Percentiles rank a stretch among this genome's conserved stretches.
Evolutionary conservation across 2,329 filamentous ascomycete species (phyloP).

Genomic region (Leptographium galeiforme): DNA sequence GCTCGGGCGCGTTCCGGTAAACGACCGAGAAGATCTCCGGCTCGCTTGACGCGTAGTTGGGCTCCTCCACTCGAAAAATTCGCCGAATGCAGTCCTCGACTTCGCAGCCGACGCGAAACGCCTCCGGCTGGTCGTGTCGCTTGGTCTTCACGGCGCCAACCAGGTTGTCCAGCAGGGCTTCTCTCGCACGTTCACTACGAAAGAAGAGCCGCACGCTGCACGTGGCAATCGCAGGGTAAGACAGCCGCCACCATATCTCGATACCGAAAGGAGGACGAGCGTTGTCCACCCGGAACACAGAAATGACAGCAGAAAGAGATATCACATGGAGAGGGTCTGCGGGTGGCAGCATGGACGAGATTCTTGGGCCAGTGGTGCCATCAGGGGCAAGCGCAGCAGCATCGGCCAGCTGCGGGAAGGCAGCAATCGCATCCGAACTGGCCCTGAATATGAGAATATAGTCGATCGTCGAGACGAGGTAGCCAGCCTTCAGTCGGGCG

Average conservation of each 20-base stretch:
- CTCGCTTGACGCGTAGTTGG: constrained; percentile 19
- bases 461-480: constrained; percentile 37
- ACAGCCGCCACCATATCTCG: constrained; percentile 43
- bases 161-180: constrained; percentile 34
- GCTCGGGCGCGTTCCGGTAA: constrained; percentile 27
- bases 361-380: constrained; percentile 7
- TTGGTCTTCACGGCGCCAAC: constrained; percentile 23
- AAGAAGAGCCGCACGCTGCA: constrained; percentile 36
- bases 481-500: constrained; percentile 36
- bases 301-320: constrained; percentile 35
- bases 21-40: constrained; percentile 39
- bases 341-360: constrained; percentile 7
- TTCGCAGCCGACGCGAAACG: constrained; percentile 29
- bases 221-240: constrained; percentile 29
- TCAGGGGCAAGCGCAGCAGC: constrained; percentile 12
- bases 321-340: constrained; percentile 27
- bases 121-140: constrained; percentile 18
- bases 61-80: constrained; percentile 32
- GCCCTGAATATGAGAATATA: constrained; percentile 37
- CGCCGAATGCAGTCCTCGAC: constrained; percentile 32
- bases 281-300: constrained; percentile 37
- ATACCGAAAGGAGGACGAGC: constrained; percentile 35
- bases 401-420: constrained; percentile 26
- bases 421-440: constrained; percentile 30
- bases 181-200: constrained; percentile 31